Evolutionary conservation across 2,329 filamentous ascomycete species (phyloP), one percentile per base, ranked within the genome.

Genomic region (Aspergillus sp.): DNA sequence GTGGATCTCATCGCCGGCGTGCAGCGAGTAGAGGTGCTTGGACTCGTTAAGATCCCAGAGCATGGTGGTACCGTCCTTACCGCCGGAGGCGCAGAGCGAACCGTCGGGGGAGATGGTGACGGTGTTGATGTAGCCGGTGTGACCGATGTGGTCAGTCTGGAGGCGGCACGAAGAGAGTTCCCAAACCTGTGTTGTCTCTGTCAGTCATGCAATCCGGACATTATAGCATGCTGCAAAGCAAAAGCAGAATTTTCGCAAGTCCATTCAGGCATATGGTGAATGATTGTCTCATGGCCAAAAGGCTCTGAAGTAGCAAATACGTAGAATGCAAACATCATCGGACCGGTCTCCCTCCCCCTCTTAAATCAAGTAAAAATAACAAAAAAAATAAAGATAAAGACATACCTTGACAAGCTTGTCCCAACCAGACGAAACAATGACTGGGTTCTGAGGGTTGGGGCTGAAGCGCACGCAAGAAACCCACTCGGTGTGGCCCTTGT

Each of bases 251-350:
- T 40, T 48, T 46, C 7, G 27, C 36, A 39, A 49, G 58, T 69
- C 61, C 65, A 68, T 69, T 67, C 69, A 66, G 64, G 64, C 66
- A 59, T 80, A 77, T 39, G 86, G 89, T 91, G 86, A 86, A 82
- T 80, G 76, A 78, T 94, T 83, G 88, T 98, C 91, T 98, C 93
- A 97, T 95, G 74, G 88, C 90, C 81, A 73, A 73, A 76, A 66
- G 82, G 88, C 89, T 98, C 93, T 96, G 91, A 97, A 98, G 93
- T 97, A 97, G 93, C 93, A 97, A 97, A 97, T 97, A 97, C 90
- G 88, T 89, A 77, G 70, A 69, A 82, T 86, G 83, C 81, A 86
- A 85, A 80, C 91, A 97, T 97, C 91, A 89, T 93, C 71, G 82
- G 77, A 77, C 71, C 19, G 19, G 19, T 1, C 2, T 19, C 19